phyloP scores from a whole-genome alignment of 805 yeast species.

The Komagataella pastoris region DNA sequence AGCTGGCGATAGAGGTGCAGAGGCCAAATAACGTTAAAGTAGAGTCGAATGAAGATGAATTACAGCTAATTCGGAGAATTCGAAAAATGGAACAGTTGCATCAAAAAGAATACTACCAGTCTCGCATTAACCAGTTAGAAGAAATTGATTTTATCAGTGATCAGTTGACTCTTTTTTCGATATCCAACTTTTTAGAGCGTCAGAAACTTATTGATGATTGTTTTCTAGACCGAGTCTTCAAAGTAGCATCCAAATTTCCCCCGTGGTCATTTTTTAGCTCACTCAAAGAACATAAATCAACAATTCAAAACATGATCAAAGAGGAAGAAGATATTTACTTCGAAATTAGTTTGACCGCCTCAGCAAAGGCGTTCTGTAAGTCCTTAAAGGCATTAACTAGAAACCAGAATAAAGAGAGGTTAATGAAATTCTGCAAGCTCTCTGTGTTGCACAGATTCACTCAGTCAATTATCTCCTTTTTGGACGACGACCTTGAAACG shows the following conservation, averaged over 20 bases:
- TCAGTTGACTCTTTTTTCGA: background rate
- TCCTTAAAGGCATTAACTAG: background rate
- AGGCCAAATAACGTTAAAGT: background rate
- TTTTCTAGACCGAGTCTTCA: background rate
- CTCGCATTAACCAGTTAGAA: background rate
- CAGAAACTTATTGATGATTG: background rate
- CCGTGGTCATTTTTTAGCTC: background rate
- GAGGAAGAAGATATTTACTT: background rate
- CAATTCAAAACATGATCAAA: background rate
- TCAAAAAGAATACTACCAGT: background rate
- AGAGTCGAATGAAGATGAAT: background rate
- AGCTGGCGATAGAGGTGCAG: background rate
- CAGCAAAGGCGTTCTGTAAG: background rate
- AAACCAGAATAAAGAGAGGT: background rate
- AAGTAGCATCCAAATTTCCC: background rate
- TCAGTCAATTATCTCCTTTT: background rate
- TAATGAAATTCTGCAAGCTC: background rate
- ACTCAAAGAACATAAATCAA: background rate
- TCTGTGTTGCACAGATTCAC: background rate
- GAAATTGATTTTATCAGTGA: background rate
- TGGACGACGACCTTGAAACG: background rate
- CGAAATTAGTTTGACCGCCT: background rate
- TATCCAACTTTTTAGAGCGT: background rate
- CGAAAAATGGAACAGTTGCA: background rate
- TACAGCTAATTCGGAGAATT: background rate